Base-by-base conservation (phyloP, 2,329 filamentous ascomycete genomes). In the Ceratocystis eucalypticola region DNA sequence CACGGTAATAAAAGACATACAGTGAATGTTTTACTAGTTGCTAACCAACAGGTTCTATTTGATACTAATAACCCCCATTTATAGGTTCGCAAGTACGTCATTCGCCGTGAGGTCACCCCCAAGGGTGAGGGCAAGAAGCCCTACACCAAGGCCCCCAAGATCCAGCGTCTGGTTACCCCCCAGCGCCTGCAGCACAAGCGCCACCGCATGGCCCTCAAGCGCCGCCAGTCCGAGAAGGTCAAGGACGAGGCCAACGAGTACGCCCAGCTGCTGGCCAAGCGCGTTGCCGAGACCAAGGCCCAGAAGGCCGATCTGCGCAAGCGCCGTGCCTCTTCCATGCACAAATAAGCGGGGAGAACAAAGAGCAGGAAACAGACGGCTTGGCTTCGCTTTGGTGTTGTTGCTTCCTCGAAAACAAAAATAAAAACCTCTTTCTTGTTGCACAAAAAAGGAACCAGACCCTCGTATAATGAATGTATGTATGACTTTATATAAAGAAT, bases 101-200 rank as follows among this genome's bases (percentile, higher is more conserved):
- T 99, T 77, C 94, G 94, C 79, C 94, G 94, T 80, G 94, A 97
- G 80, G 87, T 99, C 76, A 87, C 91, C 83, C 89, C 91, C 78
- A 96, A 96, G 88, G 89, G 88, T 77, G 94, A 97, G 85, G 93
- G 91, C 82, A 95, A 94, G 84, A 88, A 90, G 83, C 82, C 92
- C 75, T 97, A 97, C 88, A 96, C 93, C 88, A 99, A 99, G 90
- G 94, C 94, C 75, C 94, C 94, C 80, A 95, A 93, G 86, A 99
- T 99, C 83, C 94, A 99, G 88, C 91, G 94, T 79, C 91, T 99
- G 75, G 91, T 99, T 75, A 99, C 94, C 77, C 94, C 94, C 79
- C 94, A 97, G 84, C 94, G 94, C 80, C 91, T 99, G 77, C 94
- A 99, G 87, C 94, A 96, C 89, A 99, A 97, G 90, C 91, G 94